Percentiles rank a stretch among this genome's conserved stretches.
Conservation (phyloP, 2,329 filamentous ascomycete genomes). For the Penicillium sp. region DNA sequence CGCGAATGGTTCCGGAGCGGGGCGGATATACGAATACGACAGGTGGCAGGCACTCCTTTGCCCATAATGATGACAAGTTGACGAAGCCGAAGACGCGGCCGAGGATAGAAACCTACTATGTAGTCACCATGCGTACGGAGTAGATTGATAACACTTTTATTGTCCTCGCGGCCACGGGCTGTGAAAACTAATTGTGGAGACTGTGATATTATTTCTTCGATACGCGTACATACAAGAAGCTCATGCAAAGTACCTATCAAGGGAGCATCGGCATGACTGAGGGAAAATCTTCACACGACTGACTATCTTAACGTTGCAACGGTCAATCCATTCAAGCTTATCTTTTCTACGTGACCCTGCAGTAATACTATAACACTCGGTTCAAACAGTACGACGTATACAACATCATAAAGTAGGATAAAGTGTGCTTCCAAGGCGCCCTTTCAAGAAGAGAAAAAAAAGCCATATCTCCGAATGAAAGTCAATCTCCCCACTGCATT, state of each 20-base stretch:
- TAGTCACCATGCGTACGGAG: no score
- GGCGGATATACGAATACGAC: constrained; percentile 23
- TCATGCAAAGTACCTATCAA: constrained; percentile 11
- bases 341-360: not conserved
- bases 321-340: constrained; percentile 4
- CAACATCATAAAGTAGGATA: no score
- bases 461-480: not conserved
- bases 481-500: constrained; percentile 9
- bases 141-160: no score
- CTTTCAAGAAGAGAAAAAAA: no score
- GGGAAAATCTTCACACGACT: not conserved
- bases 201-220: not conserved
- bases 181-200: no score
- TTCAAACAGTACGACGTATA: no score
- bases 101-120: no score
- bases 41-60: not conserved
- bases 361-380: not conserved
- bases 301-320: no score
- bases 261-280: not conserved
- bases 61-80: not conserved
- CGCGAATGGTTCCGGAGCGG: constrained; percentile 17
- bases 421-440: not conserved
- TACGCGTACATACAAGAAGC: not conserved
- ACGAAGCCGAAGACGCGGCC: not conserved
- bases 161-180: no score